Percentiles rank a stretch among this genome's conserved stretches.
These are phyloP conservation scores for Cephaloascus fragrans DNA, from an alignment of 805 yeast genomes.

Conservation along the genomic window DNA sequence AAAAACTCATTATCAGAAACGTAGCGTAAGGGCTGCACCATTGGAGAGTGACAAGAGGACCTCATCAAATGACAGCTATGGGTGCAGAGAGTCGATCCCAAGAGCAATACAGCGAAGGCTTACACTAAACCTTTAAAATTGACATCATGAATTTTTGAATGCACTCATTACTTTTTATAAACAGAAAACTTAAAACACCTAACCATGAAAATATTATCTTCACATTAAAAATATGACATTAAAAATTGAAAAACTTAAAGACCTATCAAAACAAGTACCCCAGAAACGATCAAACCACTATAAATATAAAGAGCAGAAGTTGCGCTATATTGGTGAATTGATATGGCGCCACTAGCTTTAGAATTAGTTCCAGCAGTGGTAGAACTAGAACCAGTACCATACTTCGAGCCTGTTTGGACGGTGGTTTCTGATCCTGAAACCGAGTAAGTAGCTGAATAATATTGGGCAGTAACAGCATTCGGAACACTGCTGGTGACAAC, in stretches of 20 bases:
- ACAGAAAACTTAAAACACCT: too few relatives aligned
- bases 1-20: too few relatives aligned
- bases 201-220: too few relatives aligned
- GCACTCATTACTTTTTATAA: too few relatives aligned
- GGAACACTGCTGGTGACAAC: conserved; percentile 37
- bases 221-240: too few relatives aligned
- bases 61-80: too few relatives aligned
- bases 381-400: conserved; percentile 1
- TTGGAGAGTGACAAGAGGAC: too few relatives aligned
- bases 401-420: conserved; percentile 1
- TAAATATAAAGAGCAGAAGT: not conserved
- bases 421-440: conserved; percentile 9
- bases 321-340: not conserved
- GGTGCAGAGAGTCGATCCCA: too few relatives aligned
- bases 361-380: conserved; percentile 1
- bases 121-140: too few relatives aligned
- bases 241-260: not conserved
- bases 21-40: too few relatives aligned
- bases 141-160: too few relatives aligned
- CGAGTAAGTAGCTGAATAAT: conserved; percentile 33
- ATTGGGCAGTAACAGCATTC: conserved; percentile 37
- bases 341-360: not conserved
- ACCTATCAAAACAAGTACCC: not conserved
- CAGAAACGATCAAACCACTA: not conserved
- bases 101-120: too few relatives aligned